These are phyloP conservation scores for Phyllosticta capitalensis DNA, from an alignment of 2,329 filamentous ascomycete genomes.

Conservation along the genomic window DNA sequence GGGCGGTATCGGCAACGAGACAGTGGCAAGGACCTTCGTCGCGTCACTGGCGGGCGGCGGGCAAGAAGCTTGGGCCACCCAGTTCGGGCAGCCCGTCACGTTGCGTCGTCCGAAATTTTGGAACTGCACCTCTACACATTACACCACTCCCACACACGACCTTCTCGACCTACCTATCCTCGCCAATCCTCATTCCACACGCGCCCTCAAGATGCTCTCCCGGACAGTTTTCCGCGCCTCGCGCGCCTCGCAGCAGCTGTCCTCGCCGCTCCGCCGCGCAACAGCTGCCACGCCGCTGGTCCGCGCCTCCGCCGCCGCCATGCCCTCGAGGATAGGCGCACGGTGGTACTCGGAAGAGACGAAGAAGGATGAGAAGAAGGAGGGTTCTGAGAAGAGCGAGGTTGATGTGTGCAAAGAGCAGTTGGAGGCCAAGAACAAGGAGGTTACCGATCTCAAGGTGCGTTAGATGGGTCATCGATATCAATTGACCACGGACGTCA, in stretches of 20 bases:
- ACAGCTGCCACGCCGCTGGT: slow-evolving; percentile 22
- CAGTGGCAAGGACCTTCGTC: background rate
- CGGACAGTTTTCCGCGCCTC: slow-evolving; percentile 41
- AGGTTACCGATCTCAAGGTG: slow-evolving; percentile 79
- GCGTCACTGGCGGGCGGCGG: background rate
- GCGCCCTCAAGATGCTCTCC: slow-evolving; percentile 37
- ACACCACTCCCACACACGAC: background rate
- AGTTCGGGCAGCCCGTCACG: background rate
- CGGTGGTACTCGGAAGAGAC: slow-evolving; percentile 39
- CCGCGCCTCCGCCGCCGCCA: slow-evolving; percentile 13
- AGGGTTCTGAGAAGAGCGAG: slow-evolving; percentile 31
- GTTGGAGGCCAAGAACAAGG: slow-evolving; percentile 61
- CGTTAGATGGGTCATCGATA: slow-evolving; percentile 1
- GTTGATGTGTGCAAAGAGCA: slow-evolving; percentile 47
- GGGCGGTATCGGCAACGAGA: background rate
- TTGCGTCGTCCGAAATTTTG: background rate
- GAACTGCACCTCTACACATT: background rate
- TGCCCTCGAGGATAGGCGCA: slow-evolving; percentile 17
- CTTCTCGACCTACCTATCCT: background rate
- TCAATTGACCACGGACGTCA: background rate
- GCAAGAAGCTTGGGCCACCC: background rate
- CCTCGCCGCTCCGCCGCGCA: slow-evolving; percentile 28
- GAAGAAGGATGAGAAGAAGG: slow-evolving; percentile 34
- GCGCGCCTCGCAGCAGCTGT: slow-evolving; percentile 28
- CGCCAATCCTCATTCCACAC: background rate